Percentiles rank a stretch among this genome's conserved stretches.
Conservation (phyloP, 306 rosid species). For the Prunus persica region Prunus_persica_NCBIv2 NC_034009.1:30033501-30034000, state of each 20-base stretch:
- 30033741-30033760: no score
- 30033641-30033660: background rate
- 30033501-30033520: slow-evolving; percentile 52
- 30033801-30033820: background rate
- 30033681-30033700: no score
- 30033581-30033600: background rate
- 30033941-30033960: no score
- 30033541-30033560: slow-evolving; percentile 60
- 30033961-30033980: no score
- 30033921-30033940: no score
- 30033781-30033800: no score
- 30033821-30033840: background rate
- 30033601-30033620: background rate
- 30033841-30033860: background rate
- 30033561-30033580: slow-evolving; percentile 30
- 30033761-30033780: no score
- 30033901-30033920: background rate
- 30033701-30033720: no score
- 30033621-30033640: background rate
- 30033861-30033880: background rate
- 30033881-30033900: background rate
- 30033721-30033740: no score
- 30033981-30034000: background rate
- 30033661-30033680: no score
- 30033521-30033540: slow-evolving; percentile 55